Base-by-base conservation (phyloP, 495 filamentous ascomycete species). In the Daldinia bambusicola region DNA sequence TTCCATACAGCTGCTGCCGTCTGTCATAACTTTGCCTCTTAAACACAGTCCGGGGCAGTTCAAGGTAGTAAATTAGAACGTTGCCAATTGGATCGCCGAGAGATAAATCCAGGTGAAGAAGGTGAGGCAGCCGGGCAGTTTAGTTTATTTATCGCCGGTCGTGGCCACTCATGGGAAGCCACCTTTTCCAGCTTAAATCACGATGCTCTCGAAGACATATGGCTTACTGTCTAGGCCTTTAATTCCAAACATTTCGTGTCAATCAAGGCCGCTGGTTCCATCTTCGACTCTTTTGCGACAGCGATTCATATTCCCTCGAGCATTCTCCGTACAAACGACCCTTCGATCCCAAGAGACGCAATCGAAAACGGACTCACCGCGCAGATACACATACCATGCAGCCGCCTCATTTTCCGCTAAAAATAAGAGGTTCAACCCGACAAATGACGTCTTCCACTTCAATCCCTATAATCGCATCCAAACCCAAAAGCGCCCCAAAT, bases 321-420 rank as follows among this genome's bases (percentile, higher is more conserved):
- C 65, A 32, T 70, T 75, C 55, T 76, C 75, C 20, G 61, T 41
- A 18, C 70, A 75, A 26, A 22, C 71, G 67, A 58, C 65, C 20
- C 61, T 67, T 18, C 63, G 45, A 18, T 67, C 65, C 10, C 63
- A 61, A 38, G 61, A 73, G 20, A 30, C 56, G 6, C 62, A 67
- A 45, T 45, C 14, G 14, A 55, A 58, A 20, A 14, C 72, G 31
- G 74, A 71, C 10, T 63, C 68, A 18, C 40, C 60, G 32, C 75
- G 53, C 60, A 81, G 72, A 68, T 91, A 90, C 71, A 83, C 83
- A 41, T 93, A 91, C 80, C 83, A 87, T 67, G 82, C 91, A 16
- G 85, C 90, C 14, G 90, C 91, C 18, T 88, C 90, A 6, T 91
- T 90, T 72, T 87, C 92, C 12, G 92, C 90, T 61, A 99, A 99